These are phyloP conservation scores for Rhodofomes roseus DNA, from an alignment of 1,284 basidiomycete species.

Conservation along the genomic window DNA sequence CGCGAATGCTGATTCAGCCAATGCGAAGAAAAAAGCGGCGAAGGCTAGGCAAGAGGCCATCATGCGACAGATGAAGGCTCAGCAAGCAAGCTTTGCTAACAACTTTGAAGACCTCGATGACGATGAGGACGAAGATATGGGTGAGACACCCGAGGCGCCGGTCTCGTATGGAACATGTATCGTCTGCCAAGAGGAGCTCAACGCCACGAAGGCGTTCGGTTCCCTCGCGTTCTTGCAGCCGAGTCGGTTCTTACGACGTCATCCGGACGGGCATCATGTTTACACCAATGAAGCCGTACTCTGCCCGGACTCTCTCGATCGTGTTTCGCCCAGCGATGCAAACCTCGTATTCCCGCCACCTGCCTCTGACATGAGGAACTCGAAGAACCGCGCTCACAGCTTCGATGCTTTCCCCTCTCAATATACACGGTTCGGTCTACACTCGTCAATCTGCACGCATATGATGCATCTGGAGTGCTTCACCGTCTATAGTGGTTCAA, in stretches of 20 bases:
- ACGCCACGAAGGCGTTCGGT: slow-evolving; percentile 74
- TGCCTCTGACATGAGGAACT: slow-evolving; percentile 44
- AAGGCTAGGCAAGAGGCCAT: slow-evolving; percentile 86
- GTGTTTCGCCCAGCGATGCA: slow-evolving; percentile 26
- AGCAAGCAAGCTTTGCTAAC: slow-evolving; percentile 81
- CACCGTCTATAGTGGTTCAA: slow-evolving; percentile 84
- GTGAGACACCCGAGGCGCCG: slow-evolving; percentile 42
- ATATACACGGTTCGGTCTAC: slow-evolving; percentile 80
- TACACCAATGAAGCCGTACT: slow-evolving; percentile 77
- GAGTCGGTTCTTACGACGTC: slow-evolving; percentile 80
- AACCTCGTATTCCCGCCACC: slow-evolving; percentile 51
- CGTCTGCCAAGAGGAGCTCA: slow-evolving; percentile 95
- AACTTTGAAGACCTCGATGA: slow-evolving; percentile 65
- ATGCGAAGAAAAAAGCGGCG: slow-evolving; percentile 75
- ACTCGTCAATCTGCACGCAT: slow-evolving; percentile 91
- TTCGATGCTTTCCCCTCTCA: slow-evolving; percentile 75
- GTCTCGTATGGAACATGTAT: slow-evolving; percentile 88
- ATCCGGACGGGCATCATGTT: slow-evolving; percentile 66
- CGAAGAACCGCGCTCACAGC: slow-evolving; percentile 44
- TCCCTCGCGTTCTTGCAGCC: slow-evolving; percentile 89
- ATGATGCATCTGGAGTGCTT: slow-evolving; percentile 98
- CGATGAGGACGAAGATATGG: slow-evolving; percentile 55
- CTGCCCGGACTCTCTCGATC: slow-evolving; percentile 67
- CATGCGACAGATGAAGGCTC: slow-evolving; percentile 90
- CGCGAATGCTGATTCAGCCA: slow-evolving; percentile 51